A percentile compares a stretch with the other conserved stretches of the same genome.
phyloP scores from a whole-genome alignment of 2,329 filamentous ascomycete species.

The Aspergillus candidus region DNA sequence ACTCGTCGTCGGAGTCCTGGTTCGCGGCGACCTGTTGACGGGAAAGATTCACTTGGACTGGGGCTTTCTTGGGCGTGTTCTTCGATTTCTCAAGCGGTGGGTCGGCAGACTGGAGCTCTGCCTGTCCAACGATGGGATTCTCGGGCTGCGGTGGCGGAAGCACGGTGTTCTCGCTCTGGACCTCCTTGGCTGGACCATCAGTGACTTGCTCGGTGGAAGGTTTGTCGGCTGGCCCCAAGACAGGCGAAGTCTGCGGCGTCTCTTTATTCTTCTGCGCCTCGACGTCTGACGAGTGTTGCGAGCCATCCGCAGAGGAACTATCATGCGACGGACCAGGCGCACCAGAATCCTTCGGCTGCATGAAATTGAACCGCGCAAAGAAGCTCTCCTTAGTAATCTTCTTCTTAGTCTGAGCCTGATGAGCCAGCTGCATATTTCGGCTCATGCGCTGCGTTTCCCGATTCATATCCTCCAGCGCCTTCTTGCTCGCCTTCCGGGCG shows the following conservation, averaged over 20 bases:
- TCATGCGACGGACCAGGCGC: slow-evolving; percentile 20
- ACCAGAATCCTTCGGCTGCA: slow-evolving; percentile 34
- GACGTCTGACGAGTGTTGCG: slow-evolving; percentile 41
- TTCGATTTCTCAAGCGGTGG: slow-evolving; percentile 24
- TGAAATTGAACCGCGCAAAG: slow-evolving; percentile 77
- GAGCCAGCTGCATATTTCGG: slow-evolving; percentile 82
- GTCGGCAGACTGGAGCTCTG: slow-evolving; percentile 10
- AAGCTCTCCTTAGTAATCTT: slow-evolving; percentile 79
- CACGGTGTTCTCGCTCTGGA: slow-evolving; percentile 33
- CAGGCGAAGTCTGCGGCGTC: slow-evolving; percentile 67
- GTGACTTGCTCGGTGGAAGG: slow-evolving; percentile 1
- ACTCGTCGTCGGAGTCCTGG: slow-evolving; percentile 46
- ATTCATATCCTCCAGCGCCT: slow-evolving; percentile 89
- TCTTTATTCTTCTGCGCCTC: slow-evolving; percentile 44
- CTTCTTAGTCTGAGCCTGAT: slow-evolving; percentile 85
- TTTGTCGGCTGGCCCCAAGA: slow-evolving; percentile 24
- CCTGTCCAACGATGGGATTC: slow-evolving; percentile 3
- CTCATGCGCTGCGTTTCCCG: slow-evolving; percentile 88
- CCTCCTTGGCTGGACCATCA: slow-evolving; percentile 1
- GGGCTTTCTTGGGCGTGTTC: slow-evolving; percentile 23
- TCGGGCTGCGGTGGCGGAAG: slow-evolving; percentile 18
- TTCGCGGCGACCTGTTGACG: slow-evolving; percentile 31
- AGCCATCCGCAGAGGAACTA: slow-evolving; percentile 44
- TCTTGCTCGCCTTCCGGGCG: slow-evolving; percentile 80
- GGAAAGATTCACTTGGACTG: slow-evolving; percentile 37